A percentile compares a stretch with the other conserved stretches of the same genome.
These are phyloP conservation scores for Pseudocercospora fuligena DNA, from an alignment of 2,329 filamentous ascomycete genomes.

Conservation along the genomic window DNA sequence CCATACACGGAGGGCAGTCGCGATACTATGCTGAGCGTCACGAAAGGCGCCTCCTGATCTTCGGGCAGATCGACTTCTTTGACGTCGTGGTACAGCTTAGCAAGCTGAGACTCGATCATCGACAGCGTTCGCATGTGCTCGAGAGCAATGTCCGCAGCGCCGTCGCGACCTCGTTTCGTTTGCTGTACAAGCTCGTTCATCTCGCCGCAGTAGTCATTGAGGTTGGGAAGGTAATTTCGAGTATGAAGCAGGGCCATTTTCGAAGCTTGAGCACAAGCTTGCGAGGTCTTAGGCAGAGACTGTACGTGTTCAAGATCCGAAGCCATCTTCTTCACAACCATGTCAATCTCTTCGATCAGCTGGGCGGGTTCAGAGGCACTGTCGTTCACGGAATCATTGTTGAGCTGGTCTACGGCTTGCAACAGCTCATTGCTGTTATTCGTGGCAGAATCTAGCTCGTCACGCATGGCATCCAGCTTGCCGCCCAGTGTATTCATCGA, in stretches of 20 bases:
- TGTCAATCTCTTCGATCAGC: constrained; percentile 82
- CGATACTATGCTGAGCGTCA: constrained; percentile 78
- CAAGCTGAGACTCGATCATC: constrained; percentile 75
- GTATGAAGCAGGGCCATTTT: constrained; percentile 69
- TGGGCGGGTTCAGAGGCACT: constrained; percentile 63
- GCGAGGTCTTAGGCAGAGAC: constrained; percentile 69
- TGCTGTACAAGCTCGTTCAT: constrained; percentile 60
- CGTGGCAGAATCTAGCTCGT: constrained; percentile 48
- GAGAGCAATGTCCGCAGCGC: constrained; percentile 67
- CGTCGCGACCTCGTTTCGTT: constrained; percentile 67
- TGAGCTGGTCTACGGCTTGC: constrained; percentile 50
- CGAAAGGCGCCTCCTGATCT: constrained; percentile 79
- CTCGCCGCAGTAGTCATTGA: constrained; percentile 62
- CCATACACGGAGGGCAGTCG: constrained; percentile 89
- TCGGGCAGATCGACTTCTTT: constrained; percentile 72
- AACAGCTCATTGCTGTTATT: constrained; percentile 52
- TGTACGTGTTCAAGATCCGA: constrained; percentile 82
- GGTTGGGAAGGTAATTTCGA: constrained; percentile 64
- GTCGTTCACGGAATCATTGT: constrained; percentile 31
- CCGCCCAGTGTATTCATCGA: constrained; percentile 69
- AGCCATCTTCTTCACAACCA: constrained; percentile 82
- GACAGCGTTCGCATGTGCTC: constrained; percentile 83
- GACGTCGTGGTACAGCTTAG: constrained; percentile 73
- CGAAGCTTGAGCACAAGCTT: constrained; percentile 64
- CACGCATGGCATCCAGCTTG: constrained; percentile 49